phyloP scores from a whole-genome alignment of 192 early-diverging fungal species.

The Entomortierella lignicola region DNA sequence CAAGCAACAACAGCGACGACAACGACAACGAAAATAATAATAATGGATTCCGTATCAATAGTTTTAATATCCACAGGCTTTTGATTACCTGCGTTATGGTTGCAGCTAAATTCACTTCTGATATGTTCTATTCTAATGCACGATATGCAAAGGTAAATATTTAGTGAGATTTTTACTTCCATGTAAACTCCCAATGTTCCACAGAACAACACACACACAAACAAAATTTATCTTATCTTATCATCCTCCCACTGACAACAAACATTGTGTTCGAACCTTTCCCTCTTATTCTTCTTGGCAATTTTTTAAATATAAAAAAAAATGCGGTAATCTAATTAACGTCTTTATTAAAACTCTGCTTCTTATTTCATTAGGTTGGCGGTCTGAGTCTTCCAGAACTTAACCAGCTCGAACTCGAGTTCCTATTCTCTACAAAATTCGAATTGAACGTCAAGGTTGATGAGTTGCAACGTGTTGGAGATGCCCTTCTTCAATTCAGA shows the following conservation, averaged over 20 bases:
- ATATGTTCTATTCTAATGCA: conserved; percentile 78
- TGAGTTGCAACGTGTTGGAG: conserved; percentile 64
- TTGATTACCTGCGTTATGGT: conserved; percentile 76
- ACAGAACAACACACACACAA: neutral
- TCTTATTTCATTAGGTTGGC: conserved; percentile 65
- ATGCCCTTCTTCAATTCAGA: conserved; percentile 29
- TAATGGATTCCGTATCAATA: conserved; percentile 64
- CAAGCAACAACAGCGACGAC: too few relatives aligned
- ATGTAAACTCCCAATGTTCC: neutral
- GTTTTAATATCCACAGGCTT: conserved; percentile 77
- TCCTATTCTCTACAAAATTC: conserved; percentile 77
- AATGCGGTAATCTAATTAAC: neutral
- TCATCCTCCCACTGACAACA: neutral
- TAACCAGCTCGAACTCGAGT: conserved; percentile 82
- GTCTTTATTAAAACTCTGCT: neutral
- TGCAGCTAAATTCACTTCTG: conserved; percentile 81
- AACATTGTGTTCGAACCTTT: neutral
- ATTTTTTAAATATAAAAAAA: too few relatives aligned
- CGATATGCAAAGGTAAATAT: conserved; percentile 82
- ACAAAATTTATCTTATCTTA: conserved; percentile 22
- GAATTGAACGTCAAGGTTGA: conserved; percentile 72
- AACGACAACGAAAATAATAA: neutral
- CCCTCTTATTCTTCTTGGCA: neutral
- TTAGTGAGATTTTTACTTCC: neutral
- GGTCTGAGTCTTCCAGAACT: conserved; percentile 76